Percentiles rank a stretch among this genome's conserved stretches.
phyloP scores from a whole-genome alignment of 495 filamentous ascomycete genomes.

The Xylaria palmicola region DNA sequence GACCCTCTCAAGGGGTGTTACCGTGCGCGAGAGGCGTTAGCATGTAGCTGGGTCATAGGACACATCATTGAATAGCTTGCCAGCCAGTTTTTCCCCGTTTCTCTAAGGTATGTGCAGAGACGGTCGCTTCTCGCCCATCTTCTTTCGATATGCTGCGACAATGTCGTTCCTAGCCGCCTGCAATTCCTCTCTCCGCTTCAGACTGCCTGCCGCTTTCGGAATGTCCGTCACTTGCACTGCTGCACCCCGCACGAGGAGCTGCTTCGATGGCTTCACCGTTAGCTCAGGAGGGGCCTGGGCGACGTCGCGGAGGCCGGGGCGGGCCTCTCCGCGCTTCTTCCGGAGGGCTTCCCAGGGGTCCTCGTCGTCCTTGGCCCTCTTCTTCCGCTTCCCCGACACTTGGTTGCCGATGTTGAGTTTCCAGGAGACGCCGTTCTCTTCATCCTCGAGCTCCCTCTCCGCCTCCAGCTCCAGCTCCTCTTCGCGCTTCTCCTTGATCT shows the following conservation, averaged over 20 bases:
- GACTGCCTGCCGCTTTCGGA: slow-evolving; percentile 73
- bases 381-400: slow-evolving; percentile 44
- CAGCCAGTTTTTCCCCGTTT: background rate
- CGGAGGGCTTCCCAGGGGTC: slow-evolving; percentile 83
- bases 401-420: slow-evolving; percentile 48
- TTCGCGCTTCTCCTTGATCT: slow-evolving; percentile 55
- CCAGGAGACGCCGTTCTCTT: slow-evolving; percentile 55
- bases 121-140: slow-evolving; percentile 69
- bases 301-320: slow-evolving; percentile 71
- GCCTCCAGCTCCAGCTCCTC: slow-evolving; percentile 63
- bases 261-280: slow-evolving; percentile 60
- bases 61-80: no score
- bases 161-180: slow-evolving; percentile 70
- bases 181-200: slow-evolving; percentile 79
- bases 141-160: slow-evolving; percentile 75
- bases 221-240: slow-evolving; percentile 71
- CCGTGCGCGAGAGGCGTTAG: no score
- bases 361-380: slow-evolving; percentile 51
- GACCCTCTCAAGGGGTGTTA: no score
- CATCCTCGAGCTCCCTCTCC: slow-evolving; percentile 63
- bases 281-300: slow-evolving; percentile 79
- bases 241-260: slow-evolving; percentile 70
- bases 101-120: background rate
- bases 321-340: slow-evolving; percentile 56
- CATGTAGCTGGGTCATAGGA: no score